Evolutionary conservation across 2,329 filamentous ascomycete genomes (phyloP).

Genomic region (Macrophomina phaseolina): DNA sequence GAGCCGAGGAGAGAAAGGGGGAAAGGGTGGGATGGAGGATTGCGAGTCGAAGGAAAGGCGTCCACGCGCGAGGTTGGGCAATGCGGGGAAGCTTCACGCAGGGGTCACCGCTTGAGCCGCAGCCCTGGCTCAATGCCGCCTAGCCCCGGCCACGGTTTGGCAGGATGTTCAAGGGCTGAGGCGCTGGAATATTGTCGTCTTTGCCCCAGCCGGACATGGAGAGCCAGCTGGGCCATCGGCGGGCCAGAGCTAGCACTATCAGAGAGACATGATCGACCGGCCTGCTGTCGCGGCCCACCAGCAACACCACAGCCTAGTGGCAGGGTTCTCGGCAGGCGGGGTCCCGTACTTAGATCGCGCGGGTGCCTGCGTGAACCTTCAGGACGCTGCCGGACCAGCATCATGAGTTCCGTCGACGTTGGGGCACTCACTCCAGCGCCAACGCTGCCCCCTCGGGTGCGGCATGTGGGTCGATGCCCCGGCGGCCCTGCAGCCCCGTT

Average conservation of each 20-base stretch:
- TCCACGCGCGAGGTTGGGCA: neutral
- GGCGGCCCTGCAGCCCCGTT: neutral
- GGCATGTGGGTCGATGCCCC: neutral
- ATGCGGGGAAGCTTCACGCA: conserved; percentile 19
- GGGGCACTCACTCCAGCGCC: no score
- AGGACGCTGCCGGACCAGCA: neutral
- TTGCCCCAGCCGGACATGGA: no score
- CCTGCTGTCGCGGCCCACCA: neutral
- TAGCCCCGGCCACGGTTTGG: neutral
- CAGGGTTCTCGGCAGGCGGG: neutral
- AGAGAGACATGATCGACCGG: neutral
- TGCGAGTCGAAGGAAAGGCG: neutral
- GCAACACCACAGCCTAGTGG: neutral
- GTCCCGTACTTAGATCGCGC: neutral
- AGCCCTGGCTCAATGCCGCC: neutral
- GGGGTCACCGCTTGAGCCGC: conserved; percentile 15
- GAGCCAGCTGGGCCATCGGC: no score
- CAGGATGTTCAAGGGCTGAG: neutral
- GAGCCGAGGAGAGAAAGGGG: neutral
- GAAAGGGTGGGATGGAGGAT: neutral
- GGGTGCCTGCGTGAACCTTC: neutral
- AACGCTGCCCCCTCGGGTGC: no score
- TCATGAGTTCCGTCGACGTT: neutral
- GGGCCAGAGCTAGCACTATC: no score
- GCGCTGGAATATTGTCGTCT: neutral